phyloP scores from a whole-genome alignment of 176 grass and related monocot genomes.

The Musa troglodytarum region DNA sequence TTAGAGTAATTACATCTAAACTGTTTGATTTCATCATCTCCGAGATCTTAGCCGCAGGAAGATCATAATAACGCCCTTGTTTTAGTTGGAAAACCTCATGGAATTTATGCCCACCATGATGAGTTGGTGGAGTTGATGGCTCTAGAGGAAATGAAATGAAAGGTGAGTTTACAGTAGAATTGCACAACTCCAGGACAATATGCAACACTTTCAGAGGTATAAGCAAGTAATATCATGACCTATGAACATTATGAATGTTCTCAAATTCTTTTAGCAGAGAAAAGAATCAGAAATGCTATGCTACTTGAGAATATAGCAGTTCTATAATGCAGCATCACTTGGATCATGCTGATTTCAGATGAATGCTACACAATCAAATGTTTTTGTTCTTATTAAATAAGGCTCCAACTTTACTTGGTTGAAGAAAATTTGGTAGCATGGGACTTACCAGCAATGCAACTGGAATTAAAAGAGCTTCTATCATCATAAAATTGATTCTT shows the following conservation, averaged over 20 bases:
- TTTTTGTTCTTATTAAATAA: too few relatives aligned
- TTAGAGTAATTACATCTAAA: slow-evolving; percentile 77
- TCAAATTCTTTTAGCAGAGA: neutral
- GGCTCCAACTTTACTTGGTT: too few relatives aligned
- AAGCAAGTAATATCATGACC: neutral
- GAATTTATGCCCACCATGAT: slow-evolving; percentile 56
- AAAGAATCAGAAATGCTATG: neutral
- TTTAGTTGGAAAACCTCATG: slow-evolving; percentile 65
- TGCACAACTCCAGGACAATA: neutral
- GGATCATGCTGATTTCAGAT: neutral
- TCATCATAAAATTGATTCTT: too few relatives aligned
- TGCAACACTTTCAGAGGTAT: neutral
- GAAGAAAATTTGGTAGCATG: too few relatives aligned
- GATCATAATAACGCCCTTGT: slow-evolving; percentile 61
- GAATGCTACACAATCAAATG: neutral
- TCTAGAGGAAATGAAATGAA: slow-evolving; percentile 22
- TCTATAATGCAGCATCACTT: neutral
- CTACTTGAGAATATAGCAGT: neutral
- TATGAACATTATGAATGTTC: neutral
- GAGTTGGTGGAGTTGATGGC: slow-evolving; percentile 7
- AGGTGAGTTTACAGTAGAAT: neutral
- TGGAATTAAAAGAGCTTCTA: too few relatives aligned
- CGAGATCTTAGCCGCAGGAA: slow-evolving; percentile 67
- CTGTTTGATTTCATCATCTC: slow-evolving; percentile 90
- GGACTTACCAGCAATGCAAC: too few relatives aligned